Base-by-base conservation (phyloP, 2,329 filamentous ascomycete genomes). In the Pseudonectria foliicola region DNA sequence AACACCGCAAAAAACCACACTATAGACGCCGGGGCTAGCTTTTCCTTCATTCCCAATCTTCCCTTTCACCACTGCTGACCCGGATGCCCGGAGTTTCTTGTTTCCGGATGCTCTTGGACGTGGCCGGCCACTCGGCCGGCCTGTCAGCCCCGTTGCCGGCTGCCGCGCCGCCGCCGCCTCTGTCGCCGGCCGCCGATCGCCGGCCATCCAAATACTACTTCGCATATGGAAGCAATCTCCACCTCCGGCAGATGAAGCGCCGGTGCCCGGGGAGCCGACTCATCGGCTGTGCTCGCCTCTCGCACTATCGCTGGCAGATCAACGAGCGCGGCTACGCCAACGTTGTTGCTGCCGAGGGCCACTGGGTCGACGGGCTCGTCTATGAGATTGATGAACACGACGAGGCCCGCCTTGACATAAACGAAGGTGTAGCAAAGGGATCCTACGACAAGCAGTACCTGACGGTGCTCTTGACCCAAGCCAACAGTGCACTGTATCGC, bases 251-350 rank as follows among this genome's bases (percentile, higher is more conserved):
- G 52, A 70, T 70, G 66, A 59, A 58, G 39, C 43, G 45, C 13
- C 55, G 64, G 38, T 70, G 67, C 34, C 66, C 66, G 13, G 54
- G 54, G 14, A 64, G 62, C 49, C 53, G 44, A 15, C 60, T 59
- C 43, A 51, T 66, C 39, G 65, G 65, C 5, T 49, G 52, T 10
- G 66, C 55, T 13, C 51, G 57, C 10, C 53, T 70, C n/a, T 40
- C 46, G 14, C 53, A 60, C 40, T 59, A 63, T 43, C 52, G 56
- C 23, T 69, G 65, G 60, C 63, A 66, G 46, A 68, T 70, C 57
- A 70, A 69, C 48, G 54, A 67, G 50, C 60, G 65, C 15, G 65
- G 66, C 18, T 68, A 60, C 33, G 67, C 66, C 38, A 70, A 70
- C 43, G 55, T 70, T 18, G 37, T 64, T 12, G 46, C 48, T 27